Percentiles rank a stretch among this genome's conserved stretches.
Conservation (phyloP, 352 stramenopile species). For the Proteromonas lacertae region DNA sequence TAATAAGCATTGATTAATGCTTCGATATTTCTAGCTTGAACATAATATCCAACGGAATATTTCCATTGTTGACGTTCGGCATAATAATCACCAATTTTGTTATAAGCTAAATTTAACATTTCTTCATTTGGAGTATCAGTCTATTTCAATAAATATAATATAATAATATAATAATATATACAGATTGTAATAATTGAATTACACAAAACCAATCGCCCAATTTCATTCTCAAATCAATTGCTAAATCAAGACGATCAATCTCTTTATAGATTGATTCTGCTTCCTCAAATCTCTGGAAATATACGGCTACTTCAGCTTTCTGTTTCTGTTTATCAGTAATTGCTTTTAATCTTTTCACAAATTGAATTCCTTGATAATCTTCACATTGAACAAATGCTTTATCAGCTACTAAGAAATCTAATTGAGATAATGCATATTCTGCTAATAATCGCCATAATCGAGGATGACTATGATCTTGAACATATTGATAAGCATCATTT, state of each 20-base stretch:
- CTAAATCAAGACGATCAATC: conserved; percentile 64
- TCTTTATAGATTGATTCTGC: conserved; percentile 50
- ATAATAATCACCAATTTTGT: conserved; percentile 57
- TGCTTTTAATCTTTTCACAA: conserved; percentile 41
- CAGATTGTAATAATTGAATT: conserved; percentile 17
- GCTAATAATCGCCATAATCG: conserved; percentile 42
- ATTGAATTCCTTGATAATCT: conserved; percentile 60
- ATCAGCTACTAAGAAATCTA: conserved; percentile 57
- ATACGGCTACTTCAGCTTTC: conserved; percentile 37
- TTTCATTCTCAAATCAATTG: conserved; percentile 41
- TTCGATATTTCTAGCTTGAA: conserved; percentile 27
- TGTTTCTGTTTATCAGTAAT: conserved; percentile 55
- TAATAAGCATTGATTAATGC: conserved; percentile 51
- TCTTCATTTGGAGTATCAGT: conserved; percentile 1
- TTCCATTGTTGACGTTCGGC: conserved; percentile 48
- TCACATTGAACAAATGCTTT: conserved; percentile 45
- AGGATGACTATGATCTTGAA: conserved; percentile 23
- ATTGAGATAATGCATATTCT: conserved; percentile 36
- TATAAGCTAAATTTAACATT: conserved; percentile 21
- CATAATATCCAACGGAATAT: conserved; percentile 57
- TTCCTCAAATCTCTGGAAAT: conserved; percentile 57
- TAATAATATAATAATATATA: not conserved
- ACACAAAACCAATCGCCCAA: conserved; percentile 64
- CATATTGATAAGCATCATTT: conserved; percentile 11
- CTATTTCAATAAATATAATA: not conserved